Conservation (phyloP, 1,284 basidiomycete genomes). For the Kwoniella shivajii region DNA sequence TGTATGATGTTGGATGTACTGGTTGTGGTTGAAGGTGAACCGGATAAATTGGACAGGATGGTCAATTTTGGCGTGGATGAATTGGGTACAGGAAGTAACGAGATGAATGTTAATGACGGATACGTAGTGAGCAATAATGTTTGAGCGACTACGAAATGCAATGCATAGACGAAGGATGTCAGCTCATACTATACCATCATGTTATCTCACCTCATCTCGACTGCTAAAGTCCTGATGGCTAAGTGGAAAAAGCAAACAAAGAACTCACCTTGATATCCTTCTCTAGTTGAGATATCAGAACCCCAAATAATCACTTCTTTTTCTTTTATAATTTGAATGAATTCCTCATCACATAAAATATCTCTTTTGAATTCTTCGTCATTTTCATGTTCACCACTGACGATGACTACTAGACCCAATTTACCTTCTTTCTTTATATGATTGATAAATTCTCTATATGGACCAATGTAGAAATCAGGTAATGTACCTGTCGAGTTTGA, state of each 20-base stretch:
- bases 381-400: slow-evolving; percentile 88
- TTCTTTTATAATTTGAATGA: slow-evolving; percentile 68
- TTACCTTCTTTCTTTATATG: slow-evolving; percentile 69
- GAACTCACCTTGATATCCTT: slow-evolving; percentile 78
- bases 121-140: slow-evolving; percentile 87
- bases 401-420: slow-evolving; percentile 79
- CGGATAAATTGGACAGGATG: slow-evolving; percentile 79
- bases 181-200: background rate
- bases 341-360: slow-evolving; percentile 71
- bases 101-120: slow-evolving; percentile 87
- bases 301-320: slow-evolving; percentile 81
- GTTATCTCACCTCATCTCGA: background rate
- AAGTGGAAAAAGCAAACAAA: background rate
- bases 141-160: slow-evolving; percentile 64
- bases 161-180: background rate
- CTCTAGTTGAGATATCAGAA: slow-evolving; percentile 75
- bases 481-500: slow-evolving; percentile 52
- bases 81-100: slow-evolving; percentile 68
- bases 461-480: slow-evolving; percentile 76
- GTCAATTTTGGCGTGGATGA: slow-evolving; percentile 63
- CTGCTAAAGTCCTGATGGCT: too few relatives aligned
- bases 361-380: slow-evolving; percentile 82
- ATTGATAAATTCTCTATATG: slow-evolving; percentile 79
- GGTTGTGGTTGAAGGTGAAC: slow-evolving; percentile 65
- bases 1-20: slow-evolving; percentile 65